Evolutionary conservation across 108 stramenopile genomes (phyloP), one percentile per base, ranked within the genome.

Genomic region (Fragilaria radians): DNA sequence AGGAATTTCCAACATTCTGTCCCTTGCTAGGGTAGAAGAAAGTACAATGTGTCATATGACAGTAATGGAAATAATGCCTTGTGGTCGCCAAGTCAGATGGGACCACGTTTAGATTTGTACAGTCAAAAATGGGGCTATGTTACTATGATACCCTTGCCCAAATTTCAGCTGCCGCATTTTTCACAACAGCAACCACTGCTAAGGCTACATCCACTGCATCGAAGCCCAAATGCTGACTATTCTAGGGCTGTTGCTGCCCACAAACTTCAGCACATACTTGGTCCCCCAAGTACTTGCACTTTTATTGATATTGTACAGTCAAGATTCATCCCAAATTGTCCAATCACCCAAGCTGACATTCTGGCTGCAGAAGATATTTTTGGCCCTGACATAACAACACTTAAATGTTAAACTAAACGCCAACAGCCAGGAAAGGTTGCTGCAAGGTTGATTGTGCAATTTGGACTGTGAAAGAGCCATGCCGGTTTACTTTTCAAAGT

Each of bases 401-500:
- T 59, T 60, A 14, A 67, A 71, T 27, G 25, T 48, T 36, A 30
- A 53, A 30, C 47, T 22, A 30, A 5, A 2, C 57, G 17, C 57
- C 47, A 31, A 70, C 53, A 47, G 59, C 49, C 48, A 25, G 28
- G n/a, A n/a, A n/a, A n/a, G n/a, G n/a, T n/a, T n/a, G n/a, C n/a
- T n/a, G n/a, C n/a, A n/a, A n/a, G n/a, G 57, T 75, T 24, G 80
- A 81, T 52, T 63, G 79, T 9, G 50, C n/a, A n/a, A n/a, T n/a
- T n/a, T n/a, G n/a, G n/a, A n/a, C n/a, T n/a, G n/a, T n/a, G n/a
- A n/a, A n/a, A 48, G 71, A 79, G 22, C 45, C 71, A 19, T 32
- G 27, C 23, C 50, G 4, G 28, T 79, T 9, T 74, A 73, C 21
- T 79, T 60, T 51, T n/a, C n/a, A n/a, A n/a, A n/a, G n/a, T n/a